Evolutionary conservation across 495 filamentous ascomycete species (phyloP).

Genomic region (Neurospora tetraspora): DNA sequence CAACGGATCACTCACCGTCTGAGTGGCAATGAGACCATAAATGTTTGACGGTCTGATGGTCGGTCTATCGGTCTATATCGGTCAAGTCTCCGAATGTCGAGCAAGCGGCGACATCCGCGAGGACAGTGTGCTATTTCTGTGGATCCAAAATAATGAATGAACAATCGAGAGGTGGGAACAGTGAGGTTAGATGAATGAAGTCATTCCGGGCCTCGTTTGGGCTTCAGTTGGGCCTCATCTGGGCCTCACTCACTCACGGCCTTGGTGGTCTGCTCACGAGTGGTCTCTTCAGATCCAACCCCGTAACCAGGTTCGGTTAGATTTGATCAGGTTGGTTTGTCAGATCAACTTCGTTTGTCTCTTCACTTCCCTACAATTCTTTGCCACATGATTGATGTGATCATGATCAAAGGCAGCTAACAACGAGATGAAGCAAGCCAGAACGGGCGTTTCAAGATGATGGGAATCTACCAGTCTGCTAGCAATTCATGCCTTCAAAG

Average conservation of each 20-base stretch:
- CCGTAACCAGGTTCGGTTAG: neutral
- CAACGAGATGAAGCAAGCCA: neutral
- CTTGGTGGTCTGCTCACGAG: neutral
- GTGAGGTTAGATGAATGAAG: neutral
- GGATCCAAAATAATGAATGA: neutral
- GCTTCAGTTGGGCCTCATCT: neutral
- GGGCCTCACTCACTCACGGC: neutral
- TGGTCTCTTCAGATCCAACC: neutral
- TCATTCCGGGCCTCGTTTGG: neutral
- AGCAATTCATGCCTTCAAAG: neutral
- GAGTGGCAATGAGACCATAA: neutral
- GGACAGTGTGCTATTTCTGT: neutral
- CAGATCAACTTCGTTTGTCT: neutral
- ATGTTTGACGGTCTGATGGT: neutral
- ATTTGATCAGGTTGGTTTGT: neutral
- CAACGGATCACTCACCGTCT: neutral
- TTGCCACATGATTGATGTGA: neutral
- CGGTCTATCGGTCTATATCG: neutral
- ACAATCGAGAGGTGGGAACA: neutral
- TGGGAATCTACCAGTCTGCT: neutral
- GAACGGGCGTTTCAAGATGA: neutral
- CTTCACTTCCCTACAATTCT: neutral
- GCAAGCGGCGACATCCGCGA: neutral
- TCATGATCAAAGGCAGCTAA: neutral
- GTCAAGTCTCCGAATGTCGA: neutral